Evolutionary conservation across 108 stramenopile species (phyloP), one percentile per base, ranked within the genome.

Genomic region (Asterionellopsis glacialis): DNA sequence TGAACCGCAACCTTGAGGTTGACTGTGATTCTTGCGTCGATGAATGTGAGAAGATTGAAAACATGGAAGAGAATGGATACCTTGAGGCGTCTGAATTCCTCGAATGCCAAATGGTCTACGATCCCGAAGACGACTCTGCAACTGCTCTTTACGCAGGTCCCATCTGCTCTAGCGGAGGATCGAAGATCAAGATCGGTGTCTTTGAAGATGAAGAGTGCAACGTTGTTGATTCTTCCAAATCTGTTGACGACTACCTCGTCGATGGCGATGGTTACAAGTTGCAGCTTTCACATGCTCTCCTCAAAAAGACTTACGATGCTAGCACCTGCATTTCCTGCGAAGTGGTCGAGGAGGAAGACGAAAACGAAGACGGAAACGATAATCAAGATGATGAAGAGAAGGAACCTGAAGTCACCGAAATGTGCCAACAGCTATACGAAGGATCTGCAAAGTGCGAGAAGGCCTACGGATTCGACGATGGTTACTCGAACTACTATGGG

Each of bases 31-130:
- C 81, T 18, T 93, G 91, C 48, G 72, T 78, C 62, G 71, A 69
- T 22, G 87, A 88, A 51, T 93, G 91, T 63, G 64, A 83, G 65
- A 93, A 93, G 83, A 93, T 93, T 59, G 84, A 85, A 59, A 93
- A 93, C 74, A 87, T 93, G 88, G 85, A 93, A 69, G 82, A 57
- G 16, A 93, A 90, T 44, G 87, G 88, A 16, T 93, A 86, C 81
- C 39, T 89, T 50, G 91, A 93, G 72, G 91, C 91, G 39, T 79
- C 84, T 39, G 63, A 85, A 38, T 93, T 85, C 77, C 45, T 87
- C 40, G 70, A 80, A 52, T 93, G 91, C 48, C 68, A 82, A 47
- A 26, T 63, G 66, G 72, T 93, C 62, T 81, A 83, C 59, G 72
- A 75, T 55, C 66, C 64, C 11, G 73, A 84, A 39, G 81, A 88